Base-by-base conservation (phyloP, 192 early-diverging fungal species). In the Coemansia sp. region DNA sequence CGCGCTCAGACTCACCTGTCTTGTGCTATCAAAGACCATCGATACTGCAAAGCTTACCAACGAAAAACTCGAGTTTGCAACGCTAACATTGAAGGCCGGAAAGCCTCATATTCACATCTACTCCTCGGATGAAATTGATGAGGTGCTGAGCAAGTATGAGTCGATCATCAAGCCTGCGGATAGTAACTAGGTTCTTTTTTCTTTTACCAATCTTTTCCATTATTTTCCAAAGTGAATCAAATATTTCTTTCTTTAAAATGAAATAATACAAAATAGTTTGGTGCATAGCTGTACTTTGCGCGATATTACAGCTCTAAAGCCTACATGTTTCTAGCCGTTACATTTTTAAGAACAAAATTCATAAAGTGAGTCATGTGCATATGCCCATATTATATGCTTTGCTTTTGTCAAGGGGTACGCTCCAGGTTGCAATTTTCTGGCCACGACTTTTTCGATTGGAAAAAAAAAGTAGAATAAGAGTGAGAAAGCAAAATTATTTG, bases 1-100 rank as follows among this genome's bases (percentile, higher is more conserved):
- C 59, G 95, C 96, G n/a, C 91, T 92, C 54, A 88, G 84, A 54
- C 84, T 98, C 71, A 94, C 95, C 7, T 87, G 96, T 66, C 94
- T 97, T 78, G 94, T 98, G 4, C 86, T 98, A 59, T 90, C 92
- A 71, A 98, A 99, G 86, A 97, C 94, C 36, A 98, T 99, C 89
- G 98, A 99, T 63, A 88, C 90, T 21, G 92, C 95, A 41, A 90
- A 91, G 67, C 84, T 99, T 58, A 91, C 90, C 21, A 90, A 89
- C 73, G 95, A 99, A 68, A 97, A 98, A 76, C 78, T 95, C 88
- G 89, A 85, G 88, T 86, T 99, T 80, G 94, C 95, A 16, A 96
- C 95, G 9, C 82, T 99, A 54, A 84, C 85, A 55, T 70, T 87
- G 19, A 83, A 85, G 32, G 62, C 36, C 16, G 67, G 66, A 19